Conservation (phyloP, 2,329 filamentous ascomycete species). For the Dothideomycetes sp. region DNA sequence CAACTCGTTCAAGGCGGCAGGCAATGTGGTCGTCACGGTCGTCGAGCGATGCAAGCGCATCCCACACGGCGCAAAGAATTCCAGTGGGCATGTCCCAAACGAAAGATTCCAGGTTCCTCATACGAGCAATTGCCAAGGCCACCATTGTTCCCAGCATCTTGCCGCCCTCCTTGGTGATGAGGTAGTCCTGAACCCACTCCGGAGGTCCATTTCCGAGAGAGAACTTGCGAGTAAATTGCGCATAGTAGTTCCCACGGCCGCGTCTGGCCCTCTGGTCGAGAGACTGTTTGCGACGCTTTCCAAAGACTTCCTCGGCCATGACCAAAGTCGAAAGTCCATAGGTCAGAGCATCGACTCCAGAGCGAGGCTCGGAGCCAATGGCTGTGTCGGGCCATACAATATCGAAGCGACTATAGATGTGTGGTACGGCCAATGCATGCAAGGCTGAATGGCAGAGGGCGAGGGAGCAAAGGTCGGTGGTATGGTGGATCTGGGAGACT, state of each 20-base stretch:
- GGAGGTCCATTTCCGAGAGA: constrained; percentile 72
- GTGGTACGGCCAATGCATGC: constrained; percentile 64
- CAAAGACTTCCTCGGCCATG: constrained; percentile 58
- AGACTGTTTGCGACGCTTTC: constrained; percentile 21
- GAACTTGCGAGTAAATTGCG: constrained; percentile 71
- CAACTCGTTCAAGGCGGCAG: constrained; percentile 63
- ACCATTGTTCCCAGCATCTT: constrained; percentile 84
- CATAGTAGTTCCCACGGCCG: constrained; percentile 63
- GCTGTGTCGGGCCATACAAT: constrained; percentile 77
- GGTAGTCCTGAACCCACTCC: constrained; percentile 68
- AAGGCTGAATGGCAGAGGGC: constrained; percentile 70
- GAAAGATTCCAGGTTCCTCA: constrained; percentile 74
- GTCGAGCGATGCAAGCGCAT: constrained; percentile 63
- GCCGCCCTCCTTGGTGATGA: constrained; percentile 71
- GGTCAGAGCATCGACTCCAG: constrained; percentile 71
- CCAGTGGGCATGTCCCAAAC: constrained; percentile 87
- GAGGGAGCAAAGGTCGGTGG: constrained; percentile 70
- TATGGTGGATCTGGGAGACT: constrained; percentile 57
- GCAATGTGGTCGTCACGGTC: constrained; percentile 50
- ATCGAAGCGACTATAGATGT: constrained; percentile 77
- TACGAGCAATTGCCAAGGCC: constrained; percentile 67
- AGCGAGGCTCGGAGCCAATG: constrained; percentile 53
- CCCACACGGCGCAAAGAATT: constrained; percentile 70
- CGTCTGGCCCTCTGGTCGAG: constrained; percentile 20
- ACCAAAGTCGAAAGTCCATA: constrained; percentile 74